Base-by-base conservation (phyloP, 1,284 basidiomycete genomes). In the Waitea zeae region DNA sequence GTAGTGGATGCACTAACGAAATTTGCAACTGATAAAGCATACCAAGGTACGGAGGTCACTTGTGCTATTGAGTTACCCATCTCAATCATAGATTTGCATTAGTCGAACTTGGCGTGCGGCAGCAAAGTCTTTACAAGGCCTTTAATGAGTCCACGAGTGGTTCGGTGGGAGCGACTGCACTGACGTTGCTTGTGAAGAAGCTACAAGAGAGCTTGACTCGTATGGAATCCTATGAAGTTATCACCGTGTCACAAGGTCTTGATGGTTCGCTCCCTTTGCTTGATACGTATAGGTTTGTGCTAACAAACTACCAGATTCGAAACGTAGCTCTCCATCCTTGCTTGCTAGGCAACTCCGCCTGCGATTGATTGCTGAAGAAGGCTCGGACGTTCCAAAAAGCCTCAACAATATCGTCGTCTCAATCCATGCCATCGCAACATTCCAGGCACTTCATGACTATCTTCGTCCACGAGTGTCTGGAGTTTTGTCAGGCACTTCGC, bases 351-450 rank as follows among this genome's bases (percentile, higher is more conserved):
- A 89, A 47, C 57, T 96, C 33, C 79, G 88, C 4, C 70, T 96
- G 15, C 77, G 86, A 20, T 61, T 96, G n/a, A 67, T 84, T 20
- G 84, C 88, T 1, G 78, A 77, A 12, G 86, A 92, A 36, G 83
- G 83, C 30, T 73, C 83, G 0, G 86, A 90, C 43, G 67, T 92
- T 17, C 88, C 90, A 5, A 74, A 79, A 36, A 79, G 71, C 46
- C 67, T 88, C 38, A 78, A 81, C 44, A 87, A 87, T 42, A 82
- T 96, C 44, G 83, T 88, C 31, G 84, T 95, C 22, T 95, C 89
- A 3, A 93, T 96, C 40, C 90, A 95, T 49, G 90, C 89, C 3
- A 93, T 96, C 39, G 90, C 92, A 0, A 93, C 89, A 0, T 88
- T 96, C 64, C 87, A 92, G 53, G 87, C 89, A 0, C 65, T 96